These are phyloP conservation scores for Salvia sclarea DNA, from an alignment of 305 asterid genomes.

Conservation along the genomic window DNA sequence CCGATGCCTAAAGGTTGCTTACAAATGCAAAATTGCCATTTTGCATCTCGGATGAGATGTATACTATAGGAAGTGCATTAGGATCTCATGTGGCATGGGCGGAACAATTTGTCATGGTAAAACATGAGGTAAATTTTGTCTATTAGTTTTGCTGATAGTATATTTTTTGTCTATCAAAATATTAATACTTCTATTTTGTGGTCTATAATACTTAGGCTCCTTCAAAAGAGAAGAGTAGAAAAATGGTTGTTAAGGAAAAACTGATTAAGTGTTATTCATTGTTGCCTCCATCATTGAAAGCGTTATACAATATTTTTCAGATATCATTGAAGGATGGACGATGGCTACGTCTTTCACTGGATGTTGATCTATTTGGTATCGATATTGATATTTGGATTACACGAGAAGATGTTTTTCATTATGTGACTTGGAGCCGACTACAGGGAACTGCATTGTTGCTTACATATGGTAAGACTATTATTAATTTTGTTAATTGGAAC, in stretches of 20 bases:
- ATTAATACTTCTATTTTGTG: neutral
- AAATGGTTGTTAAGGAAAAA: neutral
- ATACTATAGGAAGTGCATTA: neutral
- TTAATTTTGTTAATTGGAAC: neutral
- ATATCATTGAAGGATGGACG: neutral
- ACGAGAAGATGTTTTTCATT: neutral
- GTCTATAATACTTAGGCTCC: neutral
- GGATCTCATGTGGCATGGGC: neutral
- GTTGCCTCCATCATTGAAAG: neutral
- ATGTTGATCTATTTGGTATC: neutral
- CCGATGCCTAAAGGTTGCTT: neutral
- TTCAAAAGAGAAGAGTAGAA: neutral
- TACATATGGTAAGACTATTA: neutral
- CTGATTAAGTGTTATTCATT: neutral
- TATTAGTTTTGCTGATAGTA: neutral
- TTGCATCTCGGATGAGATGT: neutral
- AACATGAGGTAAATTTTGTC: neutral
- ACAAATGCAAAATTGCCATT: neutral
- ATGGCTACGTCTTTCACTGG: neutral
- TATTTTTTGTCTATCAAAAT: neutral
- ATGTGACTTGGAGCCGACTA: neutral
- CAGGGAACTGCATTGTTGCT: neutral
- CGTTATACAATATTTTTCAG: neutral
- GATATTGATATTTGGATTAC: neutral
- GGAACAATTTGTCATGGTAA: neutral